Conservation (phyloP, 1,139 yeast genomes). For the Pichia norvegensis region DNA sequence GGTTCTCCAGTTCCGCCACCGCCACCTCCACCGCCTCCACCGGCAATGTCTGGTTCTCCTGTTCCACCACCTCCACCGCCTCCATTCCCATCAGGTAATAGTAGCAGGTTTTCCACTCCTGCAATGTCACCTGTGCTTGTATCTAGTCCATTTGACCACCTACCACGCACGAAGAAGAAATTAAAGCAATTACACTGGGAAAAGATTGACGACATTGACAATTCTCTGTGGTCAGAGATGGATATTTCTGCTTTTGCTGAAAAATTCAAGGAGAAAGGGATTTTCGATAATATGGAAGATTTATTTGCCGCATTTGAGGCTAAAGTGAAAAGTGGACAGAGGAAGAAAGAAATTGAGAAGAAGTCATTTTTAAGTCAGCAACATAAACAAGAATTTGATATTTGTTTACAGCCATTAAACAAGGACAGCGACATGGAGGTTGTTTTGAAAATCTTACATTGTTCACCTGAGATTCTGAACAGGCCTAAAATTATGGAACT, state of each 20-base stretch:
- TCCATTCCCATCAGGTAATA: conserved; percentile 28
- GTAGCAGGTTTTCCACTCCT: conserved; percentile 16
- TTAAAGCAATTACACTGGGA: conserved; percentile 83
- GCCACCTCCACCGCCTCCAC: conserved; percentile 25
- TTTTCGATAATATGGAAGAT: conserved; percentile 66
- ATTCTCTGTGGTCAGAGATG: conserved; percentile 58
- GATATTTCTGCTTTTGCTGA: conserved; percentile 46
- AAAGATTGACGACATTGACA: conserved; percentile 54
- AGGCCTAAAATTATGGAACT: conserved; percentile 75
- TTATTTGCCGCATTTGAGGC: conserved; percentile 78
- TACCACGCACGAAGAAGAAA: conserved; percentile 71
- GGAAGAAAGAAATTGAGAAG: conserved; percentile 40
- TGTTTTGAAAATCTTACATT: conserved; percentile 55
- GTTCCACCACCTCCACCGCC: conserved; percentile 33
- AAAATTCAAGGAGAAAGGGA: conserved; percentile 57
- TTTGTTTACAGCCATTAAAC: conserved; percentile 77
- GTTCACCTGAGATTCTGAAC: conserved; percentile 62
- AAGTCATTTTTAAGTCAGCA: conserved; percentile 68
- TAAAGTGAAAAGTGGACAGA: conserved; percentile 37
- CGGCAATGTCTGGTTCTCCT: conserved; percentile 25
- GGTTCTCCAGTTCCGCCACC: conserved; percentile 15
- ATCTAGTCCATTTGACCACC: conserved; percentile 42
- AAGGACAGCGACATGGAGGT: conserved; percentile 54
- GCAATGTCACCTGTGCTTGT: conserved; percentile 30
- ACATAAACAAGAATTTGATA: conserved; percentile 84